These are phyloP conservation scores for Moesziomyces sp. DNA, from an alignment of 1,284 basidiomycete genomes.

Conservation along the genomic window DNA sequence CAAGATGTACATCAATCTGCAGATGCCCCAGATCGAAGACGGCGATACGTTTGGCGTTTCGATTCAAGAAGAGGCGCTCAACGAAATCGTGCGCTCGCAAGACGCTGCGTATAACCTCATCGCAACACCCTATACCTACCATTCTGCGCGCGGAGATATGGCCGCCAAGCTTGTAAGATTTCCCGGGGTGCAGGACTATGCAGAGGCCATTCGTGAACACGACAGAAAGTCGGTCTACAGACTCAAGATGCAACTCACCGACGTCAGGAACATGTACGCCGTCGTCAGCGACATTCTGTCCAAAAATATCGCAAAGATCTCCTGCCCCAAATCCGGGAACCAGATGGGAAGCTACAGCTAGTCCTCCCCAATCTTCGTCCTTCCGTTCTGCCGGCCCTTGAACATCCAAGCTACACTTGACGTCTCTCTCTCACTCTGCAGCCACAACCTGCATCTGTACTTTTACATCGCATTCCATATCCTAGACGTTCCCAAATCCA, in stretches of 20 bases:
- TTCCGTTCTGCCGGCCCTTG: too few relatives aligned
- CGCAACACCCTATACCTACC: conserved; percentile 38
- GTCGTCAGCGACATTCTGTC: conserved; percentile 46
- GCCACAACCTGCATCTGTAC: too few relatives aligned
- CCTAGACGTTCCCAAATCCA: too few relatives aligned
- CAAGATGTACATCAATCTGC: conserved; percentile 55
- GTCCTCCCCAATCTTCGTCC: background rate
- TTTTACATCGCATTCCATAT: too few relatives aligned
- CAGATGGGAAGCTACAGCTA: conserved; percentile 48
- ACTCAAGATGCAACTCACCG: conserved; percentile 46
- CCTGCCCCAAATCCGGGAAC: conserved; percentile 50
- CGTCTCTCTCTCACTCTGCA: too few relatives aligned
- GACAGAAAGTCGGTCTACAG: conserved; percentile 40
- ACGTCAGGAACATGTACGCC: conserved; percentile 48
- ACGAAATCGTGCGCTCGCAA: conserved; percentile 47
- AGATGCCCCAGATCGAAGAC: conserved; percentile 53
- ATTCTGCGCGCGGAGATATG: conserved; percentile 35
- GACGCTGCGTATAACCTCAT: conserved; percentile 47
- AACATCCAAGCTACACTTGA: too few relatives aligned
- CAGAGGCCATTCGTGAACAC: conserved; percentile 37
- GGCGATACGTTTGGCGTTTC: conserved; percentile 52
- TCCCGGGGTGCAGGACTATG: conserved; percentile 41
- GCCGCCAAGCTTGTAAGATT: conserved; percentile 42
- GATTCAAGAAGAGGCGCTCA: conserved; percentile 51
- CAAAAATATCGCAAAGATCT: conserved; percentile 51